Percentiles rank a stretch among this genome's conserved stretches.
phyloP scores from a whole-genome alignment of 768 basidiomycete genomes.

The Hericium erinaceus region DNA sequence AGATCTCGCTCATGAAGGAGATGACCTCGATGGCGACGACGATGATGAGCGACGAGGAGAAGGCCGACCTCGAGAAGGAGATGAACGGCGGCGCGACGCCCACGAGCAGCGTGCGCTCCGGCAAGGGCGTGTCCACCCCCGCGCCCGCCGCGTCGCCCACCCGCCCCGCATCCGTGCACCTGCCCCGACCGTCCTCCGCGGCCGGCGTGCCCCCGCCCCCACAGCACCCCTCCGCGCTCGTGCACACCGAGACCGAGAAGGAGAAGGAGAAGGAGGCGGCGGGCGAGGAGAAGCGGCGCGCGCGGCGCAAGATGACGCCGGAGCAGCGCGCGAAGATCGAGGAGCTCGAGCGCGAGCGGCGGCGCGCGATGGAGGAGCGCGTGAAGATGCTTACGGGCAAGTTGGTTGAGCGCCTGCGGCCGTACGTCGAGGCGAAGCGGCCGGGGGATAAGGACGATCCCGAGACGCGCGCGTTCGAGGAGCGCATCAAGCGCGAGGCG shows the following conservation, averaged over 20 bases:
- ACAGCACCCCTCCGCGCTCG: background rate
- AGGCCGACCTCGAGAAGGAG: slow-evolving; percentile 67
- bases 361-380: slow-evolving; percentile 71
- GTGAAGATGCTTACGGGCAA: slow-evolving; percentile 68
- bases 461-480: slow-evolving; percentile 74
- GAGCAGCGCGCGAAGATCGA: slow-evolving; percentile 83
- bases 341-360: slow-evolving; percentile 73
- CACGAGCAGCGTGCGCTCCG: background rate
- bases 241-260: slow-evolving; percentile 5
- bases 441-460: slow-evolving; percentile 76
- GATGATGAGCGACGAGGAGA: slow-evolving; percentile 90
- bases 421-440: slow-evolving; percentile 83
- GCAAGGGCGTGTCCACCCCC: background rate
- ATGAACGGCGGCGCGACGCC: slow-evolving; percentile 27
- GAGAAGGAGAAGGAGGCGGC: slow-evolving; percentile 28
- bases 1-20: slow-evolving; percentile 92
- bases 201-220: background rate
- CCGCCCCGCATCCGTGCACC: background rate
- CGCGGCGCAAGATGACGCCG: slow-evolving; percentile 51
- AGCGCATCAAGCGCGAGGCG: slow-evolving; percentile 70
- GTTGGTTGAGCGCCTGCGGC: slow-evolving; percentile 75
- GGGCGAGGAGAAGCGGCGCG: slow-evolving; percentile 24
- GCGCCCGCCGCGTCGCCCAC: slow-evolving; percentile 8
- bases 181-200: background rate
- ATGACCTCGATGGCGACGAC: slow-evolving; percentile 79